These are phyloP conservation scores for Neonectria faginata DNA, from an alignment of 2,329 filamentous ascomycete species.

Conservation along the genomic window DNA sequence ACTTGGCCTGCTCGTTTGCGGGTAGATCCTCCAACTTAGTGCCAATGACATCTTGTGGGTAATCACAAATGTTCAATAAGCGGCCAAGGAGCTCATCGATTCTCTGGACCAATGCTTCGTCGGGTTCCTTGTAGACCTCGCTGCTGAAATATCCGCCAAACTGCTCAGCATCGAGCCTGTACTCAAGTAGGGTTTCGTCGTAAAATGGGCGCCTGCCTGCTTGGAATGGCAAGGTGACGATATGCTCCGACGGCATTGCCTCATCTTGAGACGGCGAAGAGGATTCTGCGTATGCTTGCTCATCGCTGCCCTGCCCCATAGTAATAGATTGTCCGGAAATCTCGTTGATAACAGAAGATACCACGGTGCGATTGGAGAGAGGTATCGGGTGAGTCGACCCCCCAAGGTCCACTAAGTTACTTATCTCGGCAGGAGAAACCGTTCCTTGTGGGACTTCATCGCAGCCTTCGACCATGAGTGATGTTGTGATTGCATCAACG, in stretches of 20 bases:
- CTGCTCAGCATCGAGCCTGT: slow-evolving; percentile 57
- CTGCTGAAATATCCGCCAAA: slow-evolving; percentile 59
- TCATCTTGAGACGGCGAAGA: slow-evolving; percentile 32
- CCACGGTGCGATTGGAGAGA: slow-evolving; percentile 33
- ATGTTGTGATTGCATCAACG: slow-evolving; percentile 31
- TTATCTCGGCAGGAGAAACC: slow-evolving; percentile 55
- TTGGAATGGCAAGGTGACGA: slow-evolving; percentile 69
- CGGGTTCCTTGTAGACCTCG: slow-evolving; percentile 54
- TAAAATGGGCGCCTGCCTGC: slow-evolving; percentile 65
- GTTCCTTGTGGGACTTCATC: slow-evolving; percentile 47
- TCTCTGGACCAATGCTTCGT: slow-evolving; percentile 54
- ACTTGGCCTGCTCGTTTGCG: slow-evolving; percentile 60
- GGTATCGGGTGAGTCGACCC: slow-evolving; percentile 38
- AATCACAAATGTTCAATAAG: slow-evolving; percentile 67
- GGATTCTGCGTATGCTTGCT: slow-evolving; percentile 40
- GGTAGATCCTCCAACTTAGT: slow-evolving; percentile 54
- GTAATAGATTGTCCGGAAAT: slow-evolving; percentile 43
- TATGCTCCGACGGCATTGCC: slow-evolving; percentile 52
- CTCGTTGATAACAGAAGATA: slow-evolving; percentile 33
- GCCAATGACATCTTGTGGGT: slow-evolving; percentile 64
- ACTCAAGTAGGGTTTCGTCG: slow-evolving; percentile 59
- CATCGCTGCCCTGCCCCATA: slow-evolving; percentile 43
- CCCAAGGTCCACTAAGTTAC: slow-evolving; percentile 44
- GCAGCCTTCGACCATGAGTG: slow-evolving; percentile 37
- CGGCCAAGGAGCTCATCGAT: slow-evolving; percentile 64